Percentiles rank a stretch among this genome's conserved stretches.
Evolutionary conservation across 2,329 filamentous ascomycete species (phyloP).

Genomic region (Aspergillus ochraceus): DNA sequence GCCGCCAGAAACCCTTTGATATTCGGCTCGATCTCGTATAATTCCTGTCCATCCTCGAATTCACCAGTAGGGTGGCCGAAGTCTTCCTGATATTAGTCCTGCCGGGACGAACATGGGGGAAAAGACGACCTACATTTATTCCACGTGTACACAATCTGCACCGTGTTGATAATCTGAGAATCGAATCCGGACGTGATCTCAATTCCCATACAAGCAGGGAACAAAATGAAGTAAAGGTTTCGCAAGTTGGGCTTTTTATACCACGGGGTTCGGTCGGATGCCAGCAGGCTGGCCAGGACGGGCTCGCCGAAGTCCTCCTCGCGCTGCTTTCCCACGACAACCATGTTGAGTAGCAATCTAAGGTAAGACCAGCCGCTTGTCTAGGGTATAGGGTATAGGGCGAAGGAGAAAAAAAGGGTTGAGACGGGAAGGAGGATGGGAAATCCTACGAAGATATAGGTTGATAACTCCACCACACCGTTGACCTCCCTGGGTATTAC

Average conservation of each 20-base stretch:
- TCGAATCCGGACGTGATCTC: constrained; percentile 64
- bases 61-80: constrained; percentile 25
- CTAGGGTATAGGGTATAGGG: background rate
- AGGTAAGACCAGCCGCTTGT: background rate
- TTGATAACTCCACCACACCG: background rate
- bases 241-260: constrained; percentile 62
- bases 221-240: constrained; percentile 57
- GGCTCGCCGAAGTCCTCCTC: constrained; percentile 26
- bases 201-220: constrained; percentile 62
- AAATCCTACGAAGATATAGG: background rate
- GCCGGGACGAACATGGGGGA: background rate
- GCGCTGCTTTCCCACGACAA: constrained; percentile 22
- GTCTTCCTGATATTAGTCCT: constrained; percentile 15
- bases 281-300: constrained; percentile 19
- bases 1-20: constrained; percentile 56
- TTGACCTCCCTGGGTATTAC: background rate
- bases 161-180: constrained; percentile 50
- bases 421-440: background rate
- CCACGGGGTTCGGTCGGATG: constrained; percentile 49
- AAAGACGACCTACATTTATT: constrained; percentile 33
- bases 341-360: constrained; percentile 13
- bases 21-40: constrained; percentile 21
- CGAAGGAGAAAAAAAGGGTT: background rate
- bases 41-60: constrained; percentile 13
- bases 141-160: constrained; percentile 43